Evolutionary conservation across 78 protist species (phyloP).

Genomic region (Dictyostelium capitatum): DNA sequence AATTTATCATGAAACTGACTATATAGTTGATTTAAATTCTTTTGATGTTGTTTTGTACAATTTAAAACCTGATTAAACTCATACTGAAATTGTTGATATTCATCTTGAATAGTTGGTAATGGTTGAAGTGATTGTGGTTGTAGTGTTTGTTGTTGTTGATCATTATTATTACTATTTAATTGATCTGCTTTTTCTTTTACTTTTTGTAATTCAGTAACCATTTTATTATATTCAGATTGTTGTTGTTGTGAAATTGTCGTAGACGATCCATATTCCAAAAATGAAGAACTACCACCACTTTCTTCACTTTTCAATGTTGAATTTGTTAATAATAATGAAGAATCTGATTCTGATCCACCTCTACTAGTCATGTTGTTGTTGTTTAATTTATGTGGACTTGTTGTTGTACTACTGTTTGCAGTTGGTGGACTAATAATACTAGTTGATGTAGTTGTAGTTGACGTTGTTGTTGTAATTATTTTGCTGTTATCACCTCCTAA

Average conservation of each 20-base stretch:
- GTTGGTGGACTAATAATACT: neutral
- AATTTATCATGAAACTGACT: neutral
- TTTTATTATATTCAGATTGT: neutral
- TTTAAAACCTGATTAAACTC: slow-evolving; percentile 1
- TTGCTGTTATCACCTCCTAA: neutral
- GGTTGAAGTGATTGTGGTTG: neutral
- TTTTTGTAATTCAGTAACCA: neutral
- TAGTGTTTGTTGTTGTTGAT: neutral
- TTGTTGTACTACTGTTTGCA: neutral
- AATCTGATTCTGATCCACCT: neutral
- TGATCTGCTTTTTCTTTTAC: slow-evolving; percentile 3
- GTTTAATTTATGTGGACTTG: neutral
- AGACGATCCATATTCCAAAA: neutral
- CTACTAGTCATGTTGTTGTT: neutral
- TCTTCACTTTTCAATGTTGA: neutral
- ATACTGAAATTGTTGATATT: slow-evolving; percentile 2
- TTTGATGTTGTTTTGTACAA: neutral
- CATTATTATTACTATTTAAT: neutral
- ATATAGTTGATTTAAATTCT: slow-evolving; percentile 9
- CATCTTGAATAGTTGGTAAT: neutral
- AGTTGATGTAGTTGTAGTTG: neutral
- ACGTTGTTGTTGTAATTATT: neutral
- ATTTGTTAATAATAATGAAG: neutral
- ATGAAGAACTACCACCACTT: neutral
- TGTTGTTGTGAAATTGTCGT: neutral